Conservation (phyloP, 208 protist genomes). For the Acanthamoeba castellanii region DNA sequence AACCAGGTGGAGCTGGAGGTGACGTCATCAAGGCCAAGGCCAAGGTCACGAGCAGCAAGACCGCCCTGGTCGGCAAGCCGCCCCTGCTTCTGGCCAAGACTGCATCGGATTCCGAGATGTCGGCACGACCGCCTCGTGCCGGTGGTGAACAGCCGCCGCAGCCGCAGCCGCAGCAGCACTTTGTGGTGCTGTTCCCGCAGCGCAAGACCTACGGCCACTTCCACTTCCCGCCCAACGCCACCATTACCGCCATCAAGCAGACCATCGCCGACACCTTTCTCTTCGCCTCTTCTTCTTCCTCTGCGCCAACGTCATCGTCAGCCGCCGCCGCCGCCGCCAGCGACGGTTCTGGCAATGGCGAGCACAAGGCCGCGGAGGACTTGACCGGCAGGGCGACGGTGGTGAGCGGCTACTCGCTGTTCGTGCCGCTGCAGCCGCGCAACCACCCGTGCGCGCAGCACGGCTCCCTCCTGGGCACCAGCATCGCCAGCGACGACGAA, state of each 20-base stretch:
- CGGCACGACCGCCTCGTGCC: not conserved
- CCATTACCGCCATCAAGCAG: not conserved
- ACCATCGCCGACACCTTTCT: not conserved
- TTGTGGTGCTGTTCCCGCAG: slow-evolving; percentile 5
- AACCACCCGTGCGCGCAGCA: not conserved
- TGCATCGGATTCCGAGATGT: not conserved
- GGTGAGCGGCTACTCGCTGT: not conserved
- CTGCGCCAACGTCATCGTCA: not conserved
- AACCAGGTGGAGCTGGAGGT: too few species aligned
- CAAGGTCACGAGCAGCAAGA: too few species aligned
- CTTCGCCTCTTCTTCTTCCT: not conserved
- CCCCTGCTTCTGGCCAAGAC: too few species aligned
- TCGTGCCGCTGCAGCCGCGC: not conserved
- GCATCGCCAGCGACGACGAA: not conserved
- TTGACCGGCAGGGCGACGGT: not conserved
- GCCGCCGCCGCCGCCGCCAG: not conserved
- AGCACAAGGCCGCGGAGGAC: not conserved
- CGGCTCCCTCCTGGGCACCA: not conserved
- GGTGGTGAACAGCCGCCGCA: not conserved
- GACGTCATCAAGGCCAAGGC: too few species aligned
- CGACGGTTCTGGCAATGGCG: too few species aligned
- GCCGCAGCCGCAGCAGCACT: not conserved
- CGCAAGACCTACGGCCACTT: slow-evolving; percentile 50
- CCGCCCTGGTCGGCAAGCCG: too few species aligned
- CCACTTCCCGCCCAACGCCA: not conserved